A percentile compares a stretch with the other conserved stretches of the same genome.
Conservation (phyloP, 306 rosid genomes). For the Carpinus fangiana region DNA sequence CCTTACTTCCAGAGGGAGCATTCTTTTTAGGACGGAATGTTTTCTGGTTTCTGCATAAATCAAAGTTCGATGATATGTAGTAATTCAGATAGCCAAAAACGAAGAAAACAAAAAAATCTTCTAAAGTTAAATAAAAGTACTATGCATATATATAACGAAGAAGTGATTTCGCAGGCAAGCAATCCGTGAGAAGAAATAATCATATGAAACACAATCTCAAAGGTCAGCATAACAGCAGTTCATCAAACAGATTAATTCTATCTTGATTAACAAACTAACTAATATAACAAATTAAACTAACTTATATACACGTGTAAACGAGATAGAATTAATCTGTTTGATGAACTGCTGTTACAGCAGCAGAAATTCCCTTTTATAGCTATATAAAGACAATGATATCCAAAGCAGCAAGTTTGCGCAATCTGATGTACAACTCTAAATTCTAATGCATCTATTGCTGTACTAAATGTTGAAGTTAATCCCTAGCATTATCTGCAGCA, state of each 20-base stretch:
- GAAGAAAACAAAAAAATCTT: not conserved
- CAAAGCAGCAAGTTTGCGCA: not conserved
- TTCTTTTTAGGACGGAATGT: constrained; percentile 87
- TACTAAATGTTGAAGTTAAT: not conserved
- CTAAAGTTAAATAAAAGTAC: not conserved
- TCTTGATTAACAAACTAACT: too few species aligned
- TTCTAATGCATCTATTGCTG: not conserved
- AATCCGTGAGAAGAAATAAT: not conserved
- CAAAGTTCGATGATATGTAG: constrained; percentile 19
- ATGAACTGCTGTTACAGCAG: not conserved
- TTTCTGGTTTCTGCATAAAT: constrained; percentile 66
- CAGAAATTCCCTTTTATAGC: not conserved
- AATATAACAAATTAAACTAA: too few species aligned
- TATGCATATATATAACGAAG: too few species aligned
- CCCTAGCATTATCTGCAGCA: not conserved
- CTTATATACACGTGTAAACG: too few species aligned
- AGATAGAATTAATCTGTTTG: too few species aligned
- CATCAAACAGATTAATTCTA: too few species aligned
- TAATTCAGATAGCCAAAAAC: not conserved
- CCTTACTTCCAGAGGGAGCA: constrained; percentile 87
- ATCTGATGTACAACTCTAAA: not conserved
- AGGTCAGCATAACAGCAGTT: not conserved
- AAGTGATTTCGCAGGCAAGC: not conserved
- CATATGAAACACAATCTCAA: not conserved
- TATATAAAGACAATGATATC: not conserved